A percentile compares a stretch with the other conserved stretches of the same genome.
These are phyloP conservation scores for Rugosomyces carneus DNA, from an alignment of 1,284 basidiomycete species.

Conservation along the genomic window DNA sequence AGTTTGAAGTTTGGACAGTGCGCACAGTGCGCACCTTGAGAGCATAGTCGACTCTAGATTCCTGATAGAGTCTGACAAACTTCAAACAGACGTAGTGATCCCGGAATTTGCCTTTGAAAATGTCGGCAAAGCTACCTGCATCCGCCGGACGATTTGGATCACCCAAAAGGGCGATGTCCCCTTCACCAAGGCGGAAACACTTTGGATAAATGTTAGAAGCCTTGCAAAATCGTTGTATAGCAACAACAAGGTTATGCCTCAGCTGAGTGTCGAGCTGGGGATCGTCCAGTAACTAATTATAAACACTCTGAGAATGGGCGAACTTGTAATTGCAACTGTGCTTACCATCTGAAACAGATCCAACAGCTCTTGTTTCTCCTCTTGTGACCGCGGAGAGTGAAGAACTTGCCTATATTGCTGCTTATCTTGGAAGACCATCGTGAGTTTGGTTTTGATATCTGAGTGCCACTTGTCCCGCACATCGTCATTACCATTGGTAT, in stretches of 20 bases:
- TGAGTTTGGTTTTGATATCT: not conserved
- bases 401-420: slow-evolving; percentile 1
- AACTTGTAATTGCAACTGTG: not conserved
- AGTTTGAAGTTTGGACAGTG: too few species aligned
- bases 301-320: slow-evolving; percentile 5
- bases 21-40: slow-evolving; percentile 4
- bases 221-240: slow-evolving; percentile 15
- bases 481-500: not conserved
- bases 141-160: not conserved
- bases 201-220: slow-evolving; percentile 18
- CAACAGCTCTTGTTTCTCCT: slow-evolving; percentile 11
- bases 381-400: not conserved
- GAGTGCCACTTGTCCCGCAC: not conserved
- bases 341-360: slow-evolving; percentile 18
- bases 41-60: slow-evolving; percentile 6
- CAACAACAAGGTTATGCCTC: slow-evolving; percentile 15
- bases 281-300: slow-evolving; percentile 5
- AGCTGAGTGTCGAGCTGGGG: not conserved
- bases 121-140: slow-evolving; percentile 12
- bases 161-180: slow-evolving; percentile 7
- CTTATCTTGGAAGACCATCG: not conserved
- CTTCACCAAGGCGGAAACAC: slow-evolving; percentile 14
- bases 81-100: slow-evolving; percentile 10
- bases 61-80: slow-evolving; percentile 10
- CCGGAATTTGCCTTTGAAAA: slow-evolving; percentile 8